Base-by-base conservation (phyloP, 2,329 filamentous ascomycete species). In the Taxawa tesnikishii region DNA sequence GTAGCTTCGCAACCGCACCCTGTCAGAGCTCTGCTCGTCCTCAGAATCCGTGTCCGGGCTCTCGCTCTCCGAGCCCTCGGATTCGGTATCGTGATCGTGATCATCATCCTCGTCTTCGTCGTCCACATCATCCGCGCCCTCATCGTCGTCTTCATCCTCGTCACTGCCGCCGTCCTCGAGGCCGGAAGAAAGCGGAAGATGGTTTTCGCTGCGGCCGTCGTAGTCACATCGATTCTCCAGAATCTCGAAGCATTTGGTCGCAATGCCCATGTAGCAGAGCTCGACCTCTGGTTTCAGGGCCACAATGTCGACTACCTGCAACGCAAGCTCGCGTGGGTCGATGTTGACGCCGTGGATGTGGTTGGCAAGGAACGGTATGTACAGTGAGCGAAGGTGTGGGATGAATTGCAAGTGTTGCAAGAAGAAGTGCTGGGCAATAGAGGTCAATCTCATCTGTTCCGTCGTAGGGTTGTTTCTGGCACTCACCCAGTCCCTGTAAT, bases 231-330 rank as follows among this genome's bases (percentile, higher is more conserved):
- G 60, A 31, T 66, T 67, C 51, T 90, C 83, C 6, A 85, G 56
- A 18, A 90, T 79, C 51, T 90, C 83, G 47, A 82, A 90, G 54
- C 83, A 90, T 53, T 85, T 87, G 25, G 62, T 63, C n/a, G 68
- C 67, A 33, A 90, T 71, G 12, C 79, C 83, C 44, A 88, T 68
- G 48, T 87, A 88, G 53, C 76, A 83, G 10, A 90, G 64, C 46
- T 79, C 75, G 15, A 87, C 70, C 43, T 87, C 80, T 1, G 80
- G 79, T 4, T 80, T 70, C 11, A 90, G 62, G 9, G 79, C 75
- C 33, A 88, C 75, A 28, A 87, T 81, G 50, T 88, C 80, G 18
- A 85, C 68, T 28, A 88, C 70, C 48, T 87, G 79, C 39, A 83
- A 61, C 1, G 80, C 82, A 17, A 85, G 63, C 49, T 90, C 83